phyloP scores from a whole-genome alignment of 2,329 filamentous ascomycete genomes.

The Kalmusia sp. region DNA sequence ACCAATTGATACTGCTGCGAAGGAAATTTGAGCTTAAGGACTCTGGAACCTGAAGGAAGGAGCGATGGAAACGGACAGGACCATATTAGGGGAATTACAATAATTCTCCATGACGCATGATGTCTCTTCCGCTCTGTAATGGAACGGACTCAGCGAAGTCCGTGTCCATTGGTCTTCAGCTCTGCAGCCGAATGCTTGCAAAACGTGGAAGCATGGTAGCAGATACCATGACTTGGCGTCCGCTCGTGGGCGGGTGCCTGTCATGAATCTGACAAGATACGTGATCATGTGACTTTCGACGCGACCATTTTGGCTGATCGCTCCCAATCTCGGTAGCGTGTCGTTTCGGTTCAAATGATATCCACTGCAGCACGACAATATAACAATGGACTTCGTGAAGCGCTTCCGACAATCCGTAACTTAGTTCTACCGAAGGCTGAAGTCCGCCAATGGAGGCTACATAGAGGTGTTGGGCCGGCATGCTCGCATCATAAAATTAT shows the following conservation, averaged over 20 bases:
- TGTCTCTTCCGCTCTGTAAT: neutral
- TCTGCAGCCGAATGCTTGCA: neutral
- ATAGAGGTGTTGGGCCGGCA: too few species aligned
- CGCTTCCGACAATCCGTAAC: too few species aligned
- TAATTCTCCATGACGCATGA: neutral
- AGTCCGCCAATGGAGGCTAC: too few species aligned
- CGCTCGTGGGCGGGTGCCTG: neutral
- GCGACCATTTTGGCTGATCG: neutral
- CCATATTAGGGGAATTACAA: constrained; percentile 1
- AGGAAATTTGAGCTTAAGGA: too few species aligned
- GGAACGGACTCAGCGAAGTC: constrained; percentile 8
- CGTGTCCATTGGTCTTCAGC: neutral
- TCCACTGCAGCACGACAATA: too few species aligned
- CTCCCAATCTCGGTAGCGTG: neutral
- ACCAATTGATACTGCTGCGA: neutral
- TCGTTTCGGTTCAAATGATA: neutral
- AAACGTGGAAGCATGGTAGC: neutral
- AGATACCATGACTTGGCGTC: constrained; percentile 4
- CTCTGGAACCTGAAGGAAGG: neutral
- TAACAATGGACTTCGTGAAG: too few species aligned
- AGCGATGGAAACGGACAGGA: neutral
- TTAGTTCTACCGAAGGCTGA: too few species aligned
- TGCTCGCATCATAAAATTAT: too few species aligned
- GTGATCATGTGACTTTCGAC: neutral
- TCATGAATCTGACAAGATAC: neutral